Evolutionary conservation across 2,329 filamentous ascomycete genomes (phyloP).

Genomic region (Colletotrichum gigasporum): DNA sequence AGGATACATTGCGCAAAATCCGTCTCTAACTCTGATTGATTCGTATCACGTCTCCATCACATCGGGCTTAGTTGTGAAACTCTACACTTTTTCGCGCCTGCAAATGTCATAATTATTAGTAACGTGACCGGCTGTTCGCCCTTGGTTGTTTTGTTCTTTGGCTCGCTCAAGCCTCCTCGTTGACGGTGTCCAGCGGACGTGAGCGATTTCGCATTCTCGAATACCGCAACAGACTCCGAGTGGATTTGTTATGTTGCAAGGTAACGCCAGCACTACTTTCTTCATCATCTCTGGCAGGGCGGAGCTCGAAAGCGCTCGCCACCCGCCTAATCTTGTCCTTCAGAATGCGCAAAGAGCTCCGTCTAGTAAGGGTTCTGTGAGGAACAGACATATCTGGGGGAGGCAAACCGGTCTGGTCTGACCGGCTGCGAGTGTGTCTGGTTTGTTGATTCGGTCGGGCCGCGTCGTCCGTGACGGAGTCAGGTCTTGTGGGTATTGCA

Average conservation of each 20-base stretch:
- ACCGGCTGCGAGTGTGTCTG: not conserved
- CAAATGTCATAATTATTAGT: not conserved
- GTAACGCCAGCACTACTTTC: not conserved
- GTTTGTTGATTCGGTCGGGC: not conserved
- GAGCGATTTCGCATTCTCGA: not conserved
- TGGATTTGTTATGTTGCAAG: slow-evolving; percentile 17
- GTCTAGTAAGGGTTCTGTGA: not conserved
- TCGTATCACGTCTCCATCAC: not conserved
- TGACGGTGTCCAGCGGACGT: slow-evolving; percentile 14
- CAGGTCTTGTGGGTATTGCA: not conserved
- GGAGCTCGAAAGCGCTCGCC: slow-evolving; percentile 27
- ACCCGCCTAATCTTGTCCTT: slow-evolving; percentile 24
- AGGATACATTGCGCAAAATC: not conserved
- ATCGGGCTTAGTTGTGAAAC: not conserved
- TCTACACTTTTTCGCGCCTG: not conserved
- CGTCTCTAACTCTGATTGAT: too few species aligned
- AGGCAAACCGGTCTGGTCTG: not conserved
- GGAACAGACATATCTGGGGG: not conserved
- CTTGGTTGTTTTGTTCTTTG: not conserved
- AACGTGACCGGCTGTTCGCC: not conserved
- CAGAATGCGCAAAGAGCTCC: slow-evolving; percentile 4
- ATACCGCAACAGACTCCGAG: slow-evolving; percentile 11
- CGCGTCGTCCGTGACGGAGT: not conserved
- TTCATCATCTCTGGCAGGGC: not conserved
- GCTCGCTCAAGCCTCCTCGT: slow-evolving; percentile 11